phyloP scores from a whole-genome alignment of 2,329 filamentous ascomycete genomes.

The Epichloe glyceriae region DNA sequence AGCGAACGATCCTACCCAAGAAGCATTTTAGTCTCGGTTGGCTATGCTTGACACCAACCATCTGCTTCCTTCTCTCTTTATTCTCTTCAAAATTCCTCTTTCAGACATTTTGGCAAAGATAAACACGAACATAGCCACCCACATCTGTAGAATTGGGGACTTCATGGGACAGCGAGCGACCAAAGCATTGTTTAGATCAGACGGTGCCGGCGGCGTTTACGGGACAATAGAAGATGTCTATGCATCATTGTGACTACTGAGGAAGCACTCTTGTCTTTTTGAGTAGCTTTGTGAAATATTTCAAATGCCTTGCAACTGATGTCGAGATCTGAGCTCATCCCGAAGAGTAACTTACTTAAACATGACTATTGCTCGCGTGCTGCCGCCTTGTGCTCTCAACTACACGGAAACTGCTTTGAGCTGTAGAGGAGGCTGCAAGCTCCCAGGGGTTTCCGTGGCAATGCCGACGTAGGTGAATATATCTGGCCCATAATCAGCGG shows the following conservation, averaged over 20 bases:
- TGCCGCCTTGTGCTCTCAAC: background rate
- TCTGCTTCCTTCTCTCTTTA: background rate
- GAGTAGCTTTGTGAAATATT: background rate
- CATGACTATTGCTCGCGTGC: background rate
- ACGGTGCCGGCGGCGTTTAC: conserved; percentile 5
- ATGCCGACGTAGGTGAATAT: conserved; percentile 56
- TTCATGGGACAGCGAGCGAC: background rate
- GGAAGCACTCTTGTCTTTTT: background rate
- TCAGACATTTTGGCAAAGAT: background rate
- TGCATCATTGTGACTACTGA: background rate
- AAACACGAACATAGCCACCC: background rate
- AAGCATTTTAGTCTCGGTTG: conserved; percentile 8
- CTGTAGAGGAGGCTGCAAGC: conserved; percentile 46
- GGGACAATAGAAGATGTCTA: background rate
- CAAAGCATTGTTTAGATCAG: background rate
- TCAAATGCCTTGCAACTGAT: background rate
- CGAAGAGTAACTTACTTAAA: background rate
- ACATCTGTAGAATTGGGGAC: background rate
- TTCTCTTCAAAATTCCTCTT: background rate
- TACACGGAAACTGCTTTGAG: conserved; percentile 17
- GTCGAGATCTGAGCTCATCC: background rate
- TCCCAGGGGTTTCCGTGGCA: conserved; percentile 46
- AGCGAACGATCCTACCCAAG: conserved; percentile 22
- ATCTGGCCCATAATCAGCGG: conserved; percentile 29
- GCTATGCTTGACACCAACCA: background rate